Conservation (phyloP, 202 grass and related monocot species). For the Miscanthus sacchariflorus region DNA sequence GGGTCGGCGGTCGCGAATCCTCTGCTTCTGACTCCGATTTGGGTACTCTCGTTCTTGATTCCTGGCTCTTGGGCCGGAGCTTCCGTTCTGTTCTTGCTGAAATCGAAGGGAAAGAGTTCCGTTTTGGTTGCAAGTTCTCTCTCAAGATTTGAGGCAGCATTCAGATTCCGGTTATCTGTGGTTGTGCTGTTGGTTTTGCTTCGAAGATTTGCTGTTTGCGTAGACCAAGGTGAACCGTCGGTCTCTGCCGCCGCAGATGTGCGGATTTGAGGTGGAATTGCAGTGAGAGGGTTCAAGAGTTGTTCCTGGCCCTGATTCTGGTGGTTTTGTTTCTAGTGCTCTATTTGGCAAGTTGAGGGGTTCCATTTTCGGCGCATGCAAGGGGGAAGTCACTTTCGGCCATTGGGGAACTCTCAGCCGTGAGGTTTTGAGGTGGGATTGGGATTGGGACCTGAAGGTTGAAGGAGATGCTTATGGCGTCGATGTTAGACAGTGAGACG, state of each 20-base stretch:
- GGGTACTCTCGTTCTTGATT: conserved; percentile 32
- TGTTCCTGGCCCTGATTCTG: conserved; percentile 9
- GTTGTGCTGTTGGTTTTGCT: background rate
- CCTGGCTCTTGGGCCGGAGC: background rate
- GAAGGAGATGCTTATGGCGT: conserved; percentile 60
- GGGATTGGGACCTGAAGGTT: conserved; percentile 31
- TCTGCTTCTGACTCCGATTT: conserved; percentile 1
- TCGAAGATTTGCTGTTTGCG: background rate
- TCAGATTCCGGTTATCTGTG: conserved; percentile 1
- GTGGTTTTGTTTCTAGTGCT: conserved; percentile 9
- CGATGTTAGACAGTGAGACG: conserved; percentile 57
- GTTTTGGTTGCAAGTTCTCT: background rate
- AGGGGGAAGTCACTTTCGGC: conserved; percentile 31
- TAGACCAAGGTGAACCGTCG: background rate
- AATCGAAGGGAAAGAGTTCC: conserved; percentile 13
- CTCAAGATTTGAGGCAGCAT: conserved; percentile 42
- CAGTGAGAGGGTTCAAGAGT: conserved; percentile 18
- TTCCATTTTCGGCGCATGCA: conserved; percentile 34
- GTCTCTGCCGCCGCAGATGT: conserved; percentile 20
- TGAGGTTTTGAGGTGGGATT: conserved; percentile 51
- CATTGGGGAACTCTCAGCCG: background rate
- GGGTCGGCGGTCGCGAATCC: conserved; percentile 12
- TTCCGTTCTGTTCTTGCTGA: conserved; percentile 14
- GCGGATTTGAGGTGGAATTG: conserved; percentile 45
- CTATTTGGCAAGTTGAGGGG: conserved; percentile 8